Percentiles rank a stretch among this genome's conserved stretches.
Conservation (phyloP, 2,329 filamentous ascomycete species). For the Xylariales sp. region DNA sequence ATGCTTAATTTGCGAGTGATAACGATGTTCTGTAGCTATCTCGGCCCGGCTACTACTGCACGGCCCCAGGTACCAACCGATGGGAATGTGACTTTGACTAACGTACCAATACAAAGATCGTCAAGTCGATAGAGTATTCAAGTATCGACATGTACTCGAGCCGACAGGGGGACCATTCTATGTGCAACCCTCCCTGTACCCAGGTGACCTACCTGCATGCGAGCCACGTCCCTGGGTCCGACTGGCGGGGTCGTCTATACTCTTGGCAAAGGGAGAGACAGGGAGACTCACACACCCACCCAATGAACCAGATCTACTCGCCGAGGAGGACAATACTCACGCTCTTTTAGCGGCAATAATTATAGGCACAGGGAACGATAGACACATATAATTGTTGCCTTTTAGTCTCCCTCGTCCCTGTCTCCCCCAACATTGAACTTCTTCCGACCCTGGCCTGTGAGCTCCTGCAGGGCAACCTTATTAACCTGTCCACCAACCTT, state of each 20-base stretch:
- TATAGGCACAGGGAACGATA: slow-evolving; percentile 45
- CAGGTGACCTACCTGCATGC: slow-evolving; percentile 22
- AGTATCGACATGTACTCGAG: slow-evolving; percentile 43
- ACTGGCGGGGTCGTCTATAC: slow-evolving; percentile 21
- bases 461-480: slow-evolving; percentile 88
- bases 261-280: slow-evolving; percentile 44
- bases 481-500: slow-evolving; percentile 92
- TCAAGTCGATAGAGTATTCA: slow-evolving; percentile 44
- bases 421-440: slow-evolving; percentile 89
- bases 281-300: slow-evolving; percentile 37
- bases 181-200: slow-evolving; percentile 38
- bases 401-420: slow-evolving; percentile 64
- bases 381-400: slow-evolving; percentile 48
- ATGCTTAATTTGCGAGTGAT: slow-evolving; percentile 49
- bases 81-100: slow-evolving; percentile 51
- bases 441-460: slow-evolving; percentile 84
- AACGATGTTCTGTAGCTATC: slow-evolving; percentile 34
- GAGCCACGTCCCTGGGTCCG: slow-evolving; percentile 41
- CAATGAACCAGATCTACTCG: slow-evolving; percentile 45
- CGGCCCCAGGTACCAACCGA: slow-evolving; percentile 28
- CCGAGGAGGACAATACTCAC: slow-evolving; percentile 45
- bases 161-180: slow-evolving; percentile 37
- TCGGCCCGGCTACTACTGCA: slow-evolving; percentile 36
- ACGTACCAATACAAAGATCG: slow-evolving; percentile 46
- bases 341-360: slow-evolving; percentile 45